Percentiles rank a stretch among this genome's conserved stretches.
Evolutionary conservation across 2,329 filamentous ascomycete genomes (phyloP).

Genomic region (Fusarium temperatum): DNA sequence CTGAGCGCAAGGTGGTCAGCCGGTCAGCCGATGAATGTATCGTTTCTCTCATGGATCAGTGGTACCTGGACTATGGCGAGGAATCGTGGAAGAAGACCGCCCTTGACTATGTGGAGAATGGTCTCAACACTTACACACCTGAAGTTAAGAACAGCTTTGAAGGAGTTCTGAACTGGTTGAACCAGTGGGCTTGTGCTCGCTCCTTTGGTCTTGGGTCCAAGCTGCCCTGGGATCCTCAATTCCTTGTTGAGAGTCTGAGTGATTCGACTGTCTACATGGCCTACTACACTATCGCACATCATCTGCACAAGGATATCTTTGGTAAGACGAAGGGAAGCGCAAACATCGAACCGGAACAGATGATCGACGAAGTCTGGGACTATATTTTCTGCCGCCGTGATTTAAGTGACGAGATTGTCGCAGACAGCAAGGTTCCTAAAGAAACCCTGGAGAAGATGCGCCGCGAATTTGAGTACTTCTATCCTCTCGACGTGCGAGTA

Average conservation of each 20-base stretch:
- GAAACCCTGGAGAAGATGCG: slow-evolving; percentile 81
- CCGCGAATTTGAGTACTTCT: slow-evolving; percentile 96
- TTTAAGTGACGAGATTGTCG: slow-evolving; percentile 69
- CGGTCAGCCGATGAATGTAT: slow-evolving; percentile 93
- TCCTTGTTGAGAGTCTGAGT: slow-evolving; percentile 90
- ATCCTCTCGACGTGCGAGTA: slow-evolving; percentile 87
- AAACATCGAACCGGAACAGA: slow-evolving; percentile 81
- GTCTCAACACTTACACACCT: slow-evolving; percentile 80
- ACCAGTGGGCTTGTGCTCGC: slow-evolving; percentile 93
- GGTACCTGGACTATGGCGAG: slow-evolving; percentile 97
- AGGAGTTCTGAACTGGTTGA: slow-evolving; percentile 89
- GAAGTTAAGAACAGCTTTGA: slow-evolving; percentile 85
- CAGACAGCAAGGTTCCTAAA: slow-evolving; percentile 75
- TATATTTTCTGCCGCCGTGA: slow-evolving; percentile 87
- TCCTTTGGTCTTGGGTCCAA: slow-evolving; percentile 93
- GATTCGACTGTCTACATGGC: slow-evolving; percentile 95
- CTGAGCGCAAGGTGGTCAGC: slow-evolving; percentile 87
- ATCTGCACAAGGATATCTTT: slow-evolving; percentile 85
- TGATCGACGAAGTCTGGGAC: slow-evolving; percentile 96
- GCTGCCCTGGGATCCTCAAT: slow-evolving; percentile 90
- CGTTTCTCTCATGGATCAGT: slow-evolving; percentile 92
- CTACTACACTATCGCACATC: slow-evolving; percentile 74
- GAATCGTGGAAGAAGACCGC: slow-evolving; percentile 84
- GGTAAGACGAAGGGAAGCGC: slow-evolving; percentile 75
- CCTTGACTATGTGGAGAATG: slow-evolving; percentile 74